Conservation (phyloP, 2,329 filamentous ascomycete genomes). For the Bimuria novae-zelandiae region DNA sequence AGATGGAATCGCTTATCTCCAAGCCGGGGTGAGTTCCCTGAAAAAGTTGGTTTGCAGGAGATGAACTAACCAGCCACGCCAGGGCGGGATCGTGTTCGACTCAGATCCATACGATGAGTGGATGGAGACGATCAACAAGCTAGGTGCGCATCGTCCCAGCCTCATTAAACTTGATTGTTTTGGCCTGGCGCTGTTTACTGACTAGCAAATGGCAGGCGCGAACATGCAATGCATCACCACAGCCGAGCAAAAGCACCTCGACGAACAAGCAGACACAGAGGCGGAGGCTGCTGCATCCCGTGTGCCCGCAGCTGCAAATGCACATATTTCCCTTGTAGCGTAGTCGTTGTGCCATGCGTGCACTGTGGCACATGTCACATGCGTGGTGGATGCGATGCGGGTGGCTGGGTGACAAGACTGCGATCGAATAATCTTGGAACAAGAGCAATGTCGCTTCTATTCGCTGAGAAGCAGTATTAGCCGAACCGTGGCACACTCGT, state of each 20-base stretch:
- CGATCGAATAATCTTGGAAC: no score
- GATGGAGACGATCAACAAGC: constrained; percentile 96
- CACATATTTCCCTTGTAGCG: constrained; percentile 32
- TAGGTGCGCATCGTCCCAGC: constrained; percentile 59
- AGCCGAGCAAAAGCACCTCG: constrained; percentile 73
- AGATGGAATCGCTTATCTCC: constrained; percentile 87
- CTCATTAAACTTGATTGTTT: constrained; percentile 6
- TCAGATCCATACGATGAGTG: constrained; percentile 90
- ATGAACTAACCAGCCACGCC: constrained; percentile 24
- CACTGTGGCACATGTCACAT: background rate
- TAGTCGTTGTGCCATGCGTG: constrained; percentile 21
- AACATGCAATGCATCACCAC: constrained; percentile 87
- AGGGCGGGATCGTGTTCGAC: constrained; percentile 58
- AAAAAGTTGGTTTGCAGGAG: constrained; percentile 21
- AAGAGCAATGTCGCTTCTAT: no score
- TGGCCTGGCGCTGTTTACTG: constrained; percentile 17
- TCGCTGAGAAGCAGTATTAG: no score
- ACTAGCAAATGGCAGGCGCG: constrained; percentile 54
- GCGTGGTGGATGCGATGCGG: no score
- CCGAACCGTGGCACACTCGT: background rate
- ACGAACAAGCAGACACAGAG: constrained; percentile 47
- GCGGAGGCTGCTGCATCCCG: background rate
- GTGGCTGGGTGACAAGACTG: background rate
- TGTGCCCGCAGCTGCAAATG: background rate
- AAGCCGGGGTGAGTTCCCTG: constrained; percentile 74